A percentile compares a stretch with the other conserved stretches of the same genome.
Conservation (phyloP, 2,329 filamentous ascomycete species). For the Epichloe bromicola region DNA sequence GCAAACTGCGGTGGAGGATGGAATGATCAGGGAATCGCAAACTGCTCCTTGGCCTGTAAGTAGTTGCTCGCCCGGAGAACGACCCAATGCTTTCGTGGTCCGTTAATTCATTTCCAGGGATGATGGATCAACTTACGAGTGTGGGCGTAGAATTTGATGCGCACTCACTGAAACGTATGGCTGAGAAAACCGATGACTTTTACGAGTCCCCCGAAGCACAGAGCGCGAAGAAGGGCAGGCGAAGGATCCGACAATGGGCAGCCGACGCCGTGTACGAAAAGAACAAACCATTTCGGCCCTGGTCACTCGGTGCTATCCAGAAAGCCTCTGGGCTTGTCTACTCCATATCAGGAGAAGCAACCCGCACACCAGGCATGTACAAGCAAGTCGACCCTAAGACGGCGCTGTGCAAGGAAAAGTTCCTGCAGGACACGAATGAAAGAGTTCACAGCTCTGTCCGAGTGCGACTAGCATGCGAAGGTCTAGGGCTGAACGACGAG, state of each 20-base stretch:
- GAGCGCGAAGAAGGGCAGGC: conserved; percentile 5
- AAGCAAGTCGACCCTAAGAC: conserved; percentile 29
- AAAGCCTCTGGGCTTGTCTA: conserved; percentile 28
- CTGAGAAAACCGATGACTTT: conserved; percentile 20
- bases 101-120: conserved; percentile 24
- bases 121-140: conserved; percentile 42
- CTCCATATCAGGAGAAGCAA: conserved; percentile 28
- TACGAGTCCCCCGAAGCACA: conserved; percentile 14
- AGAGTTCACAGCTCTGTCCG: conserved; percentile 41
- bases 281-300: conserved; percentile 35
- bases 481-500: conserved; percentile 36
- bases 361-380: conserved; percentile 35
- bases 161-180: conserved; percentile 27
- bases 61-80: not conserved
- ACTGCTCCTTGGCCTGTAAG: conserved; percentile 27
- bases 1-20: conserved; percentile 59
- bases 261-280: conserved; percentile 32
- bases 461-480: conserved; percentile 36
- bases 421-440: conserved; percentile 40
- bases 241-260: conserved; percentile 26
- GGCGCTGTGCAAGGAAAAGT: conserved; percentile 21
- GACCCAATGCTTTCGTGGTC: not conserved
- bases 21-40: conserved; percentile 34
- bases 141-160: conserved; percentile 37
- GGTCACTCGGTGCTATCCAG: conserved; percentile 32